These are phyloP conservation scores for Maudiozyma turicensis DNA, from an alignment of 805 yeast species.

Conservation along the genomic window DNA sequence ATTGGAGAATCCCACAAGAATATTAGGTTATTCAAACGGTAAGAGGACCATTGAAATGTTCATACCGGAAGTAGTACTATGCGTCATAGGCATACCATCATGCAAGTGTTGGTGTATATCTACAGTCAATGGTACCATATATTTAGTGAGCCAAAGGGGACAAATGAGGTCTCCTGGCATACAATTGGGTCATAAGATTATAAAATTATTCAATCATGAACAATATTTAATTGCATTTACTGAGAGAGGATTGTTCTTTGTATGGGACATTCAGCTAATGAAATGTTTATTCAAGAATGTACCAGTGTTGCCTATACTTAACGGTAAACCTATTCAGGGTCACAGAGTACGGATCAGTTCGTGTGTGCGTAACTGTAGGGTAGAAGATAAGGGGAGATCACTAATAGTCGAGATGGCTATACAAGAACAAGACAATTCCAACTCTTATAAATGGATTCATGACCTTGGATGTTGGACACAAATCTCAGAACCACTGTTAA, in stretches of 20 bases:
- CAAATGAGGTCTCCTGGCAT: constrained; percentile 31
- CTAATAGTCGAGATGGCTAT: constrained; percentile 10
- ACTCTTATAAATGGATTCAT: constrained; percentile 14
- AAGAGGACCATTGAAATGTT: constrained; percentile 34
- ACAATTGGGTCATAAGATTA: constrained; percentile 40
- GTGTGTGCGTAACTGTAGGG: constrained; percentile 7
- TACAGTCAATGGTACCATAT: constrained; percentile 33
- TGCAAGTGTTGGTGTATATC: constrained; percentile 39
- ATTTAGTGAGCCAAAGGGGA: constrained; percentile 27
- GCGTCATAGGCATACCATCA: constrained; percentile 36
- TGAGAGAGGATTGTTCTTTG: constrained; percentile 45
- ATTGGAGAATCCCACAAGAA: constrained; percentile 31
- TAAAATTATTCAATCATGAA: constrained; percentile 32
- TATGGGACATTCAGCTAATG: constrained; percentile 19
- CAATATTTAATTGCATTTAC: constrained; percentile 46
- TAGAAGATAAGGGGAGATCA: constrained; percentile 4
- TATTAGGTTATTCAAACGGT: constrained; percentile 30
- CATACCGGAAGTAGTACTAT: constrained; percentile 31
- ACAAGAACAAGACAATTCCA: constrained; percentile 5
- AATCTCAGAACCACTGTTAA: too few relatives aligned
- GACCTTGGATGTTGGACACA: constrained; percentile 24
- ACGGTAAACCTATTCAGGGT: constrained; percentile 17
- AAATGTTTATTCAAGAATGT: constrained; percentile 17
- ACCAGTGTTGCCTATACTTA: constrained; percentile 23
- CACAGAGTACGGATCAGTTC: constrained; percentile 22